These are phyloP conservation scores for Amanita rimosa DNA, from an alignment of 768 basidiomycete species.

Conservation along the genomic window DNA sequence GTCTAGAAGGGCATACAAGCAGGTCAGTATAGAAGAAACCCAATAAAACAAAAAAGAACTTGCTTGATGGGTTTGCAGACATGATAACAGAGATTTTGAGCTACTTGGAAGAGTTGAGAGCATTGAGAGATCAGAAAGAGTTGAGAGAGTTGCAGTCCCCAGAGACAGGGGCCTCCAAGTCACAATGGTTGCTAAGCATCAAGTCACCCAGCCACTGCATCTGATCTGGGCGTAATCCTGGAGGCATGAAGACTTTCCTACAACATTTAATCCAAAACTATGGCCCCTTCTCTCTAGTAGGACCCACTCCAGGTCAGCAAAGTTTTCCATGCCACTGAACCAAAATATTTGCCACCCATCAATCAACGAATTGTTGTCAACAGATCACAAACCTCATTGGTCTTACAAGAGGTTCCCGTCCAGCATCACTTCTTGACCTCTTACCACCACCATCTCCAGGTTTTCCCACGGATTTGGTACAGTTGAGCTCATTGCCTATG, in stretches of 20 bases:
- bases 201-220: too few relatives aligned
- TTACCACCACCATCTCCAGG: too few relatives aligned
- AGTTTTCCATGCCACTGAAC: constrained; percentile 24
- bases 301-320: constrained; percentile 36
- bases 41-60: not conserved
- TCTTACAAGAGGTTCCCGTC: not conserved
- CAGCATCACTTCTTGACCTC: too few relatives aligned
- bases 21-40: not conserved
- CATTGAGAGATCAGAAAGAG: too few relatives aligned
- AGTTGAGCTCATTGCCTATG: too few relatives aligned
- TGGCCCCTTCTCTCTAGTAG: constrained; percentile 35
- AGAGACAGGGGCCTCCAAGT: too few relatives aligned
- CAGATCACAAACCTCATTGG: constrained; percentile 11
- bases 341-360: constrained; percentile 10
- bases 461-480: too few relatives aligned
- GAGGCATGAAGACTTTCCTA: constrained; percentile 62
- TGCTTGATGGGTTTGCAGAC: not conserved
- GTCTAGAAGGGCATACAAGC: not conserved
- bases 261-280: constrained; percentile 64
- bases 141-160: too few relatives aligned
- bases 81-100: too few relatives aligned
- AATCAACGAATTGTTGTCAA: constrained; percentile 10
- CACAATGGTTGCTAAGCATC: too few relatives aligned
- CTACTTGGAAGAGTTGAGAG: too few relatives aligned
- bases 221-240: constrained; percentile 41